Conservation (phyloP, 139 green algal genomes). For the Limnomonas spitsbergensis region DNA sequence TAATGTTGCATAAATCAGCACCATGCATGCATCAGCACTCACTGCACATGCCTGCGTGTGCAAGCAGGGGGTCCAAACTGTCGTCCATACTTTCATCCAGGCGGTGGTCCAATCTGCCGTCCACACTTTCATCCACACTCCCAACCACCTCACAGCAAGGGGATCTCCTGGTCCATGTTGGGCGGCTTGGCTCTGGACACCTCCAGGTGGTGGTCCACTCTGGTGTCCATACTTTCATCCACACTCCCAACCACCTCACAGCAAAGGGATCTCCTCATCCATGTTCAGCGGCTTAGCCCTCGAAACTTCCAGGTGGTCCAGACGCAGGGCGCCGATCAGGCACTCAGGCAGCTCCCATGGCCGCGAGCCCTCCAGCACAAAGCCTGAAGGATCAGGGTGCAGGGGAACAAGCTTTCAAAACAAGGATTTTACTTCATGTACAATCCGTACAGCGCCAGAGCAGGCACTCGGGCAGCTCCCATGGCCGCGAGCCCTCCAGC, state of each 20-base stretch:
- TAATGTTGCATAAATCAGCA: not conserved
- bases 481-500: constrained; percentile 41
- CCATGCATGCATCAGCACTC: too few relatives aligned
- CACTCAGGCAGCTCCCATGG: constrained; percentile 58
- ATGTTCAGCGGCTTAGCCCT: not conserved
- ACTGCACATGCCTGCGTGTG: too few relatives aligned
- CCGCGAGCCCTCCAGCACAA: constrained; percentile 52
- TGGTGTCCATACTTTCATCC: not conserved
- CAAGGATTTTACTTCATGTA: not conserved
- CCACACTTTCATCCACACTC: not conserved
- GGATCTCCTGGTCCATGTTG: not conserved
- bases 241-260: not conserved
- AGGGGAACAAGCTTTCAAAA: not conserved
- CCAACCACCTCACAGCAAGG: not conserved
- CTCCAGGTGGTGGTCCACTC: constrained; percentile 23
- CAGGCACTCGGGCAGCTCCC: constrained; percentile 59
- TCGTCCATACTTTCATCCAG: not conserved
- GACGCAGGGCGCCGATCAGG: constrained; percentile 48
- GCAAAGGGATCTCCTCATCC: not conserved
- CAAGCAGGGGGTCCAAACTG: not conserved
- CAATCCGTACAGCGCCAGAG: constrained; percentile 13
- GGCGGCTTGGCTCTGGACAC: not conserved
- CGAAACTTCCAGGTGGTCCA: constrained; percentile 35
- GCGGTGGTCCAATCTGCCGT: not conserved
- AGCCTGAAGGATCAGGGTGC: constrained; percentile 32